These are phyloP conservation scores for Kwoniella mangroviensis DNA, from an alignment of 768 basidiomycete species.

Conservation along the genomic window DNA sequence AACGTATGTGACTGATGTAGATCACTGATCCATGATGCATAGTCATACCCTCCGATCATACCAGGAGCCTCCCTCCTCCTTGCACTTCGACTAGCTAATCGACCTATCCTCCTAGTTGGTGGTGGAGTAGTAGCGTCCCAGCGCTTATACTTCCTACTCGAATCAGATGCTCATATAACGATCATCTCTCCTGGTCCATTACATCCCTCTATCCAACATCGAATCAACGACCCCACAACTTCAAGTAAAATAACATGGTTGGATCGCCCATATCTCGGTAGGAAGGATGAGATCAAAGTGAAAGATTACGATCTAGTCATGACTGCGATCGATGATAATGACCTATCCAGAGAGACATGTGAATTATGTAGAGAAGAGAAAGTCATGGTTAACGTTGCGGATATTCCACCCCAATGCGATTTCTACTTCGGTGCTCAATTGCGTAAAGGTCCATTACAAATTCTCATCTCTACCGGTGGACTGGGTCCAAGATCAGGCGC, in stretches of 20 bases:
- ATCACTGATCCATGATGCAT: not conserved
- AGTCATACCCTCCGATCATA: slow-evolving; percentile 41
- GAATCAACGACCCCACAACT: slow-evolving; percentile 61
- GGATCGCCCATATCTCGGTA: slow-evolving; percentile 67
- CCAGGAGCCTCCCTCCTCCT: slow-evolving; percentile 78
- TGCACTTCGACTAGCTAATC: slow-evolving; percentile 88
- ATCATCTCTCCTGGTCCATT: slow-evolving; percentile 78
- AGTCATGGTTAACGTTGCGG: slow-evolving; percentile 93
- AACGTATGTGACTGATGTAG: not conserved
- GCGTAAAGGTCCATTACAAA: slow-evolving; percentile 84
- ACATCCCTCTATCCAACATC: slow-evolving; percentile 60
- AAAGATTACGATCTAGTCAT: slow-evolving; percentile 82
- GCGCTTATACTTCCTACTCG: slow-evolving; percentile 82
- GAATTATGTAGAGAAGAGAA: slow-evolving; percentile 67
- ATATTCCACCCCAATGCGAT: slow-evolving; percentile 93
- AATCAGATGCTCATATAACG: slow-evolving; percentile 75
- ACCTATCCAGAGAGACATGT: slow-evolving; percentile 73
- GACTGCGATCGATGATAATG: slow-evolving; percentile 85
- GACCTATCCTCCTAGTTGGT: slow-evolving; percentile 85
- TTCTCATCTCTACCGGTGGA: slow-evolving; percentile 95
- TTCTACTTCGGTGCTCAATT: slow-evolving; percentile 98
- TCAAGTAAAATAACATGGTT: slow-evolving; percentile 68
- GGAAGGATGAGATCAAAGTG: slow-evolving; percentile 65
- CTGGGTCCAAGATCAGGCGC: slow-evolving; percentile 89
- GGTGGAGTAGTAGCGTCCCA: slow-evolving; percentile 91